Evolutionary conservation across 2,329 filamentous ascomycete species (phyloP), one percentile per base, ranked within the genome.

Genomic region (Zalaria obscura): DNA sequence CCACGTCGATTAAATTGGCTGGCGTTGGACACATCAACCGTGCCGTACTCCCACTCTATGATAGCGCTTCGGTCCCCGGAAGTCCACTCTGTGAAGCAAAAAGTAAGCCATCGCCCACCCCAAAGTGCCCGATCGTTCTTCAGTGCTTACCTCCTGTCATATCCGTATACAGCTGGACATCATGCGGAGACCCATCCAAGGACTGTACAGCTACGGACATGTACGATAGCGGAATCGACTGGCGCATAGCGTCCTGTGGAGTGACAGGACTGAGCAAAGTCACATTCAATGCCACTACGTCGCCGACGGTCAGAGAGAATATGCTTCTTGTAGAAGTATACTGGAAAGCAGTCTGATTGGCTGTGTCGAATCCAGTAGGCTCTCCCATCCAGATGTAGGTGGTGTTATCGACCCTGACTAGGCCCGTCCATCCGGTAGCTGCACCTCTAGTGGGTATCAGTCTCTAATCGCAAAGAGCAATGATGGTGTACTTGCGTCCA

Each of bases 301-400:
- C 68, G 32, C 58, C 76, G 9, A 80, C 76, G 47, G 76, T 67
- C 63, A 84, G 75, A 5, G 69, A 76, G 56, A 86, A 87, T 25
- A 73, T 74, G 51, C 78, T 84, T 53, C 69, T 72, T 4, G 82
- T 86, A 0, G 81, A 80, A 0, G 82, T 85, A 55, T 85, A 86
- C 43, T 76, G 69, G 53, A 76, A 77, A 0, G 72, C 65, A 2
- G 68, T 72, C 56, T 87, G 81, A 18, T 72, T 70, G 5, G 73
- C 77, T 3, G 27, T 27, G 2, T 9, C n/a, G 25, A 31, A 7
- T 11, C 9, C 2, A 36, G 27, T n/a, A 32, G 39, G 40, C 9
- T n/a, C 7, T 5, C 80, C 80, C 73, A 84, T 75, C 79, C 79
- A 84, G 44, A 72, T 76, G 60, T 78, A 80, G 26, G 69, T 53